These are phyloP conservation scores for Exophiala sideris DNA, from an alignment of 2,329 filamentous ascomycete species.

Conservation along the genomic window DNA sequence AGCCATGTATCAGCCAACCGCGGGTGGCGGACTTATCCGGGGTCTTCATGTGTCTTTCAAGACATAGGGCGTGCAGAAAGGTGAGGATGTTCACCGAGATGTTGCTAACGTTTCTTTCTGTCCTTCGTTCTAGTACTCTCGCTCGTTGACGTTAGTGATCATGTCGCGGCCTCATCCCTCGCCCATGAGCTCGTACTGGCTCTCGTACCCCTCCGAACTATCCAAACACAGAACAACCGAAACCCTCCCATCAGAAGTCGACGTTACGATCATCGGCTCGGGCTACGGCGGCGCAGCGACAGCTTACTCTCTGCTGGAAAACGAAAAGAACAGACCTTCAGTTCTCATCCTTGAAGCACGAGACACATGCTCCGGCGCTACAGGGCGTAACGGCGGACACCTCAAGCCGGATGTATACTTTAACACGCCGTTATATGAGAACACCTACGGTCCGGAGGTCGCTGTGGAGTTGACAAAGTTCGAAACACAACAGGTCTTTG, in stretches of 20 bases:
- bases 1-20: too few relatives aligned
- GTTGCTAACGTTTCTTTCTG: too few relatives aligned
- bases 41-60: too few relatives aligned
- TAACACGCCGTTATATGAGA: slow-evolving; percentile 33
- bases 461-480: slow-evolving; percentile 40
- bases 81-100: too few relatives aligned
- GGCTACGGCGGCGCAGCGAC: slow-evolving; percentile 47
- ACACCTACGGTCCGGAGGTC: slow-evolving; percentile 35
- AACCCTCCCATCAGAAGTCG: slow-evolving; percentile 38
- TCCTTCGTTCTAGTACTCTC: too few relatives aligned
- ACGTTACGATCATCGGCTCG: slow-evolving; percentile 49
- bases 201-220: slow-evolving; percentile 13
- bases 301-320: slow-evolving; percentile 41
- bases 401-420: slow-evolving; percentile 43
- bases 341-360: slow-evolving; percentile 42
- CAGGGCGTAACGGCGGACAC: slow-evolving; percentile 46
- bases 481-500: slow-evolving; percentile 40
- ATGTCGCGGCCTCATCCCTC: slow-evolving; percentile 14
- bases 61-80: too few relatives aligned
- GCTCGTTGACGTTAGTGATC: too few relatives aligned
- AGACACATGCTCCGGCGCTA: slow-evolving; percentile 43
- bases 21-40: too few relatives aligned
- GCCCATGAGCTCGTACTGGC: slow-evolving; percentile 22
- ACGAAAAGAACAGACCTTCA: slow-evolving; percentile 27
- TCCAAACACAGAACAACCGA: slow-evolving; percentile 18